Base-by-base conservation (phyloP, 1,284 basidiomycete genomes). In the Irpex sp. region DNA sequence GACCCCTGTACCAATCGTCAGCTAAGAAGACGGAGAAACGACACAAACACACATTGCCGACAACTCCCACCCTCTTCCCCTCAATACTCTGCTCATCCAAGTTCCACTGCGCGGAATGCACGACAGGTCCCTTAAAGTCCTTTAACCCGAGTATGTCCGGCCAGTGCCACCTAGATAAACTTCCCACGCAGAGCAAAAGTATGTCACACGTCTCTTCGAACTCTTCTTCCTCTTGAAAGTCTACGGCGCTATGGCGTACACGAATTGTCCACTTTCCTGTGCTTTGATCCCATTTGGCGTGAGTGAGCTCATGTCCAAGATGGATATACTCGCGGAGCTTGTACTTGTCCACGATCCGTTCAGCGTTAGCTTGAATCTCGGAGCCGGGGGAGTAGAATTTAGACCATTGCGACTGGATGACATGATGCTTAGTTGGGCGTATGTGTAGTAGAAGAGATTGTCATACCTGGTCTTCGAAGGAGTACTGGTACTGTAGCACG, bases 51-150 rank as follows among this genome's bases (percentile, higher is more conserved):
- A 89, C 89, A 15, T 88, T 85, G 18, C 91, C 90, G 69, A 92
- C 88, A 6, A 93, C 86, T 3, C 86, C 91, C 22, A 92, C 87
- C n/a, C 72, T 82, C 80, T 92, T 91, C 79, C 80, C 87, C 90
- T 84, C 83, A 11, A 87, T 83, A 1, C 80, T 84, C 32, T 87
- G 85, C 74, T 87, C 67, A 44, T 85, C 83, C 7, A 82, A 82
- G 44, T 88, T 85, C 88, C 90, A 92, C 7, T 87, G 80, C 1
- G 90, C 91, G 49, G 87, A 88, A 62, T 76, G 74, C 4, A 73
- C 44, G 1, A 76, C 49, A 13, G 44, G 58, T 5, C 74, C 74
- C 43, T 71, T 54, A 64, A 70, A 76, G 6, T 68, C 65, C 42
- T 72, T 64, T 58, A 76, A 66, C 6, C 74, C 74, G 15, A 67